Base-by-base conservation (phyloP, 352 stramenopile species). In the Aphanomyces astaci region DNA sequence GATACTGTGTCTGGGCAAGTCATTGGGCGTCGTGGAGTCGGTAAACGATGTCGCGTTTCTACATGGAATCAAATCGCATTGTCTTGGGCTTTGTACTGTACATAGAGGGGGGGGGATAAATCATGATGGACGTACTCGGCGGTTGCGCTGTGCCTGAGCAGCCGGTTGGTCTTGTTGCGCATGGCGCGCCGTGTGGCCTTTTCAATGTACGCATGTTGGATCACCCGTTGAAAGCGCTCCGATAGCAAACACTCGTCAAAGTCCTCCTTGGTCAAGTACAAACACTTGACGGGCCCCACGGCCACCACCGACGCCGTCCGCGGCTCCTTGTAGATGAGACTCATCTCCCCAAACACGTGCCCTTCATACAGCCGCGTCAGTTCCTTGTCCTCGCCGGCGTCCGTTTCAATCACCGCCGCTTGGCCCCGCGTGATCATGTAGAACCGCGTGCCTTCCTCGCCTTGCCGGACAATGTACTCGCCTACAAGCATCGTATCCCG, bases 381-480 rank as follows among this genome's bases (percentile, higher is more conserved):
- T 64, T 95, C 86, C 28, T 86, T 86, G 52, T 93, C 86, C 15
- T 76, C 78, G 65, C 59, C 4, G 70, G 57, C 66, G 31, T 86
- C 78, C 15, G 80, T 86, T 66, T 96, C 85, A 24, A 76, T 83
- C 22, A 96, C 86, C 36, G 91, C 82, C 1, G 87, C 88, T 32
- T 94, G 87, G 22, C 88, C 88, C 19, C 85, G 77, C 31, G 86
- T 94, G 68, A 96, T 96, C 78, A 96, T 94, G 57, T 95, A 96
- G 43, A 96, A 95, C 30, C 86, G 80, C 51, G 79, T 87, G 25
- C 88, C 87, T 77, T 94, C 81, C 19, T 96, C 87, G 63, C 88
- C 88, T 66, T 96, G 86, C n/a, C 79, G 83, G 22, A 96, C 85
- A 74, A 96, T 94, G 72, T 88, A 94, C 57, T 96, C 88, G 7